These are phyloP conservation scores for Fusarium tanahbumbuense DNA, from an alignment of 2,329 filamentous ascomycete species.

Conservation along the genomic window DNA sequence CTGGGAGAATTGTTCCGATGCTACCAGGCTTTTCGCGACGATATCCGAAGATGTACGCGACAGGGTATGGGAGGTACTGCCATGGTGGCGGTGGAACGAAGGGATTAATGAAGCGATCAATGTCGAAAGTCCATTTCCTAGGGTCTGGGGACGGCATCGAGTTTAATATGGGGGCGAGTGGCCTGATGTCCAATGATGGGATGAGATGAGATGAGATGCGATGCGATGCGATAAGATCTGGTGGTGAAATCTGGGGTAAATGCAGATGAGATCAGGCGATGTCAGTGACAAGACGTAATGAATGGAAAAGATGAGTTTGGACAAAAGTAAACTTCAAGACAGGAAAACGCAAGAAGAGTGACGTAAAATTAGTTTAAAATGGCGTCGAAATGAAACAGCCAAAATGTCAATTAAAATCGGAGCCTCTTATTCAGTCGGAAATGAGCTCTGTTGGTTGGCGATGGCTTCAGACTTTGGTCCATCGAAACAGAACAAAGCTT, in stretches of 20 bases:
- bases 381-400: not conserved
- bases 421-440: not conserved
- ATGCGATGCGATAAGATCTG: not conserved
- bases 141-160: constrained; percentile 36
- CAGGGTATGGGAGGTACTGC: constrained; percentile 69
- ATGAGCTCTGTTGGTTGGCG: not conserved
- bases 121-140: constrained; percentile 70
- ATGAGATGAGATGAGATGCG: not conserved
- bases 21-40: constrained; percentile 55
- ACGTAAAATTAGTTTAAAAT: constrained; percentile 9
- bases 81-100: constrained; percentile 75
- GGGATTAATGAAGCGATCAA: constrained; percentile 81
- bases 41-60: constrained; percentile 77
- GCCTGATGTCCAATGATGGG: not conserved
- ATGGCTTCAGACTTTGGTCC: constrained; percentile 11
- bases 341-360: not conserved
- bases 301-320: not conserved
- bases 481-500: not conserved
- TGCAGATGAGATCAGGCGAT: constrained; percentile 9
- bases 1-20: constrained; percentile 68
- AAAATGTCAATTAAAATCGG: not conserved
- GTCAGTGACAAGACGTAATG: not conserved
- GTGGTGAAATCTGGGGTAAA: constrained; percentile 12
- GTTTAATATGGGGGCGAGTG: not conserved
- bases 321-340: not conserved